phyloP scores from a whole-genome alignment of 1,284 basidiomycete genomes.

The Apiotrichum akiyoshidainum region DNA sequence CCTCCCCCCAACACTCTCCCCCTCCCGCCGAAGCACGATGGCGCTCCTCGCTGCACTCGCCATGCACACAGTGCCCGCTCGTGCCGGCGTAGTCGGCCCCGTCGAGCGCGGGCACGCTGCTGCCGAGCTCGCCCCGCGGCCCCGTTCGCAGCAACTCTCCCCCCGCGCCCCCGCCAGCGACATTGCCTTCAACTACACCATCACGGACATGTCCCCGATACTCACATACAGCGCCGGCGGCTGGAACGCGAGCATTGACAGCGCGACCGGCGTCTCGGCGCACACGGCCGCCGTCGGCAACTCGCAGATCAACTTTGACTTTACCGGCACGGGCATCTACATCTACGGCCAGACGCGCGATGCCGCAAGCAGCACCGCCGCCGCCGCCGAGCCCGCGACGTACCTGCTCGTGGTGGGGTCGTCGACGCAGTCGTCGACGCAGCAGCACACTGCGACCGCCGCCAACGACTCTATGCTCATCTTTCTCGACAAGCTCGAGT shows the following conservation, averaged over 20 bases:
- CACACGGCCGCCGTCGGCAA: conserved; percentile 1
- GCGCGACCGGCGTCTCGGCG: not conserved
- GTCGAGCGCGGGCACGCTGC: not conserved
- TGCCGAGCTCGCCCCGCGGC: too few relatives aligned
- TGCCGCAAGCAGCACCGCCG: not conserved
- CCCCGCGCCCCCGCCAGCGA: not conserved
- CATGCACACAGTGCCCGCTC: not conserved
- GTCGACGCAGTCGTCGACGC: too few relatives aligned
- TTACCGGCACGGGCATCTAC: conserved; percentile 9
- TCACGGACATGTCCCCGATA: conserved; percentile 1
- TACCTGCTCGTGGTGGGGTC: conserved; percentile 1
- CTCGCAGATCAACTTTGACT: not conserved
- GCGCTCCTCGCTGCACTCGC: not conserved
- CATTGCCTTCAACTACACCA: conserved; percentile 8
- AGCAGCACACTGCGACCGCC: too few relatives aligned
- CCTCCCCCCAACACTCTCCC: too few relatives aligned
- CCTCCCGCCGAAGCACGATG: too few relatives aligned
- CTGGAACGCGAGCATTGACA: not conserved
- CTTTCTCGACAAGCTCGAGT: not conserved
- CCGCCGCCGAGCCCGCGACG: not conserved
- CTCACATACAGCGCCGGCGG: not conserved
- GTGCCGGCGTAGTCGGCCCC: not conserved
- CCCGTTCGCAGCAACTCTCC: not conserved
- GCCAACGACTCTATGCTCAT: not conserved
- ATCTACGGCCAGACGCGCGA: conserved; percentile 1